Evolutionary conservation across 2,329 filamentous ascomycete species (phyloP), one percentile per base, ranked within the genome.

Genomic region (Trichocomaceae sp.): DNA sequence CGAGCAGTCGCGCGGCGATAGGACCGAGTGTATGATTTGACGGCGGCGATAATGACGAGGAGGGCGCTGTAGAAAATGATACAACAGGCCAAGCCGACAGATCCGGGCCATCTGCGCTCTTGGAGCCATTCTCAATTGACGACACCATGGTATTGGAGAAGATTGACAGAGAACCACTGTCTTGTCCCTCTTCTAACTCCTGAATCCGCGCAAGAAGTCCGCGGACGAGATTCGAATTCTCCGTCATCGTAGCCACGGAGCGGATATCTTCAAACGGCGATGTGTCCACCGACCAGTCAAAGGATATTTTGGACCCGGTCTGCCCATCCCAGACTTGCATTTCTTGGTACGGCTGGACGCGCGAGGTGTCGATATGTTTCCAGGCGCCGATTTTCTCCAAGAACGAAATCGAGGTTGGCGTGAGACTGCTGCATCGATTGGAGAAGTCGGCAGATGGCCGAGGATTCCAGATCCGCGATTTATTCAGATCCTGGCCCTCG

Each of bases 241-340:
- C 95, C 42, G 85, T 88, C 92, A 99, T 99, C 69, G 93, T 96
- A 9, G 93, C 93, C 61, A 99, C 90, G 1, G 84, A 87, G 58
- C 77, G 75, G 61, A 71, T 57, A 60, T 81, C 66, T 75, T 74
- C 71, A 63, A 73, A 72, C 46, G 73, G 67, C 47, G 72, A 68
- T 20, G 64, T 72, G 54, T 78, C 75, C 37, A 75, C 68, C 5
- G 74, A 74, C 86, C 85, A 88, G 73, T 93, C 88, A 70, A 99
- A 99, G 62, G 89, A 87, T 68, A 99, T 93, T 62, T 85, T 83
- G 35, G 90, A 88, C 57, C 84, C 90, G 41, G 87, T 88, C 55
- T 96, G 83, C 59, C 92, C 95, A 70, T 99, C 93, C 93, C 95
- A 99, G 31, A 97, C 93, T 70, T 96, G 87, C 93, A 99, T 99